phyloP scores from a whole-genome alignment of 2,329 filamentous ascomycete genomes.

The Botrytis sinoallii region DNA sequence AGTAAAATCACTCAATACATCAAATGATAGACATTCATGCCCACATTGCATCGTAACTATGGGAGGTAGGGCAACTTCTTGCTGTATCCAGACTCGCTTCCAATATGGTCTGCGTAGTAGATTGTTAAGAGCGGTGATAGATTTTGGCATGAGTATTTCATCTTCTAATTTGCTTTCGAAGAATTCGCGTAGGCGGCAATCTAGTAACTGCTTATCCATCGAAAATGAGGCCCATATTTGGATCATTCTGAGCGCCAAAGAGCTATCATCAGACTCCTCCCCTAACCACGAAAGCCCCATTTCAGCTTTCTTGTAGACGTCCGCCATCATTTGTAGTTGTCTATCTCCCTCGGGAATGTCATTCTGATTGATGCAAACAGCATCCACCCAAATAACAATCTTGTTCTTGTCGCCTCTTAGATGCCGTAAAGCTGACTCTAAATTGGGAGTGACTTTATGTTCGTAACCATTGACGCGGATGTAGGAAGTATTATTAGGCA shows the following conservation, averaged over 20 bases:
- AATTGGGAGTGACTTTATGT: neutral
- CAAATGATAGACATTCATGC: neutral
- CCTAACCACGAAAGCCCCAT: neutral
- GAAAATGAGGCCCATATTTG: neutral
- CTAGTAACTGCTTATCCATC: neutral
- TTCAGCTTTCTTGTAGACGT: neutral
- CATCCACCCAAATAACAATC: neutral
- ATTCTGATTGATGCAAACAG: neutral
- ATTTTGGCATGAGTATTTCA: neutral
- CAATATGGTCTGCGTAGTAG: neutral
- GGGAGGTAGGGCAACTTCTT: neutral
- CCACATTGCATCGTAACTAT: neutral
- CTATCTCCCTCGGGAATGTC: neutral
- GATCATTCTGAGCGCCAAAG: neutral
- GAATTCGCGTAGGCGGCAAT: fast-evolving
- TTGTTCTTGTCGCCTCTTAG: neutral
- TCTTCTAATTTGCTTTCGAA: neutral
- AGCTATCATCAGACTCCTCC: neutral
- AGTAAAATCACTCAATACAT: neutral
- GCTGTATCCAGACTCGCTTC: neutral
- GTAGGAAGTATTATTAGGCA: neutral
- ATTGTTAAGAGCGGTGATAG: neutral
- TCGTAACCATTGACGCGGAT: neutral
- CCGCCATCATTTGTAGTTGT: neutral
- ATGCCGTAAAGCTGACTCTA: neutral